phyloP scores from a whole-genome alignment of 495 filamentous ascomycete genomes.

The Hypoxylon rickii region DNA sequence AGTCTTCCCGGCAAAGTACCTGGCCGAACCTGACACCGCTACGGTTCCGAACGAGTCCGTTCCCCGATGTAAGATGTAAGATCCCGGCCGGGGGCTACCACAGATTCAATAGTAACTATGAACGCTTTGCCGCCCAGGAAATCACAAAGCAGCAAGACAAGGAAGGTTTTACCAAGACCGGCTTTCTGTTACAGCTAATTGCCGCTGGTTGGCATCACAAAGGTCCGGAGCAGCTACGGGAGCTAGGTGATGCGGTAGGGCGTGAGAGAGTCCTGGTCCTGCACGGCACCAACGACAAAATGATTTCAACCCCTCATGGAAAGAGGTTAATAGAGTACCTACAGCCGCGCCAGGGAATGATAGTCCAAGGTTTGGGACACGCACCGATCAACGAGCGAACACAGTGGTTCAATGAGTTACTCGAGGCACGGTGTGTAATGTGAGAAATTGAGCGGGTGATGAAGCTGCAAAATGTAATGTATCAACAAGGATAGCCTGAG shows the following conservation, averaged over 20 bases:
- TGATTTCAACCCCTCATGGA: slow-evolving; percentile 73
- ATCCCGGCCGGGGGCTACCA: slow-evolving; percentile 36
- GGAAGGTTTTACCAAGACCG: slow-evolving; percentile 60
- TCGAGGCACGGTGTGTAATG: slow-evolving; percentile 55
- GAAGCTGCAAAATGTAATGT: neutral
- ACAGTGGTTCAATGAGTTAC: slow-evolving; percentile 60
- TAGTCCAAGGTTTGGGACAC: slow-evolving; percentile 72
- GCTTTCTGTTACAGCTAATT: slow-evolving; percentile 76
- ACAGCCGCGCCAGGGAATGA: slow-evolving; percentile 50
- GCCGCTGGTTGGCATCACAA: slow-evolving; percentile 84
- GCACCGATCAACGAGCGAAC: slow-evolving; percentile 66
- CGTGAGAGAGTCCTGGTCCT: slow-evolving; percentile 72
- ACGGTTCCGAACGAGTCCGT: slow-evolving; percentile 42
- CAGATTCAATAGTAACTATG: slow-evolving; percentile 72
- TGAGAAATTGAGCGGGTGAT: slow-evolving; percentile 42
- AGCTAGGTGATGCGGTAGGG: slow-evolving; percentile 67
- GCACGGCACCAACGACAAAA: slow-evolving; percentile 73
- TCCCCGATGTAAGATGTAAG: slow-evolving; percentile 33
- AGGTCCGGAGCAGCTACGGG: slow-evolving; percentile 61
- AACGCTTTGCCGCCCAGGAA: slow-evolving; percentile 79
- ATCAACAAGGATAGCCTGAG: neutral
- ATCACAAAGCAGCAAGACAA: slow-evolving; percentile 64
- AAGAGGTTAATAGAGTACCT: slow-evolving; percentile 59
- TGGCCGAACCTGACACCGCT: slow-evolving; percentile 63
- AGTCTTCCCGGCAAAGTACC: slow-evolving; percentile 66